A percentile compares a stretch with the other conserved stretches of the same genome.
Evolutionary conservation across 2,329 filamentous ascomycete species (phyloP).

Genomic region (Lachnellula hyalina): DNA sequence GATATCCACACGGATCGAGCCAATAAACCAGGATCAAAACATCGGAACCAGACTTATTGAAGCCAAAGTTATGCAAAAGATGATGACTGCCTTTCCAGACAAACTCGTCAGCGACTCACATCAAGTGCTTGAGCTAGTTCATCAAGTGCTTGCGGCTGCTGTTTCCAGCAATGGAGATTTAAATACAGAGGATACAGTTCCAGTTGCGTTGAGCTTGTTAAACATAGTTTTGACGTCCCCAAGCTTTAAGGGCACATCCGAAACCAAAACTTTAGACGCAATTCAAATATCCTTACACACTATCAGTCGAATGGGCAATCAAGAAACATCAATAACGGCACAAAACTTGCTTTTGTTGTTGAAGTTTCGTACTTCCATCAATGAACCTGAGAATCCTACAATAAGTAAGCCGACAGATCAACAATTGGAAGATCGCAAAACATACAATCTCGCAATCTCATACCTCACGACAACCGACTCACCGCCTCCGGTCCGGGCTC

Average conservation of each 20-base stretch:
- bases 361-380: constrained; percentile 49
- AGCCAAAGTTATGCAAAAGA: constrained; percentile 57
- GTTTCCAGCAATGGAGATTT: constrained; percentile 30
- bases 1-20: constrained; percentile 29
- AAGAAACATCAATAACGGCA: constrained; percentile 47
- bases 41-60: constrained; percentile 48
- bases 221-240: constrained; percentile 55
- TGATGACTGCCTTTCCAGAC: constrained; percentile 59
- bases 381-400: constrained; percentile 30
- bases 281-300: constrained; percentile 45
- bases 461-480: constrained; percentile 59
- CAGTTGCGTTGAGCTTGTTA: constrained; percentile 54
- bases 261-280: constrained; percentile 36
- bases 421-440: constrained; percentile 54
- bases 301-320: constrained; percentile 35
- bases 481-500: constrained; percentile 60
- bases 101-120: constrained; percentile 59
- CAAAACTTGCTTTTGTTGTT: constrained; percentile 52
- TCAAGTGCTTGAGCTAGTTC: constrained; percentile 59
- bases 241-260: constrained; percentile 46
- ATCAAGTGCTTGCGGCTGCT: constrained; percentile 47
- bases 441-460: constrained; percentile 56
- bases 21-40: constrained; percentile 34
- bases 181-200: constrained; percentile 41
- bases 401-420: constrained; percentile 34